Evolutionary conservation across 2,329 filamentous ascomycete genomes (phyloP), one percentile per base, ranked within the genome.

Genomic region (Domatiomyces catenatus): DNA sequence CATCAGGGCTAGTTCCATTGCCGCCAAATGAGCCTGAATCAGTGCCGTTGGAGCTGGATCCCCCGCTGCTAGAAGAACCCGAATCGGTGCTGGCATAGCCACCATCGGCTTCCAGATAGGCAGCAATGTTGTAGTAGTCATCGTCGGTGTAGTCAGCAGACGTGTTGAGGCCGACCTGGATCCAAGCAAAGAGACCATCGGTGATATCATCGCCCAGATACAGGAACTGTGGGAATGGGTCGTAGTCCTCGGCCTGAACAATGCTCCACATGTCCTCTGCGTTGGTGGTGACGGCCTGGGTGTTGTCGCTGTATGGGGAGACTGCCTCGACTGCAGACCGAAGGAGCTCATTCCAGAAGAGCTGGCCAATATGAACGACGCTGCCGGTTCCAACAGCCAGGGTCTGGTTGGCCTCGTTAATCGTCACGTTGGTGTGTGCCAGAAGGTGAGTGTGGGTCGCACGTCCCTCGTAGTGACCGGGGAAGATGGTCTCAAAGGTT

Each of bases 271-370:
- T 51, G 61, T 81, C 77, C 0, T 74, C 65, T 8, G 63, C 65
- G 58, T 81, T 80, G 39, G 60, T 64, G 3, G 72, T 79, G 18
- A 74, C 49, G 0, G 55, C 48, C 52, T 74, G 68, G 0, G 64
- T 69, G 63, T 77, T 77, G 51, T 62, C 62, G 4, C 52, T 62
- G 63, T 77, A 77, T 0, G 75, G 74, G 0, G 60, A 52, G 0
- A 64, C 67, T 8, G 62, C 62, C 54, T 79, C 73, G 50, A 82
- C 75, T 39, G 66, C 55, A 22, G 59, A 58, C 56, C 77, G 72
- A 8, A 83, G 71, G 54, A 70, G 67, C 61, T 82, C 74, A 62
- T 83, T 77, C 50, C 79, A 79, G 70, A 79, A 83, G 47, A 80
- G 61, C 62, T 84, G 80, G n/a, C 80, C 79, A 39, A 83, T 71